Base-by-base conservation (phyloP, 2,329 filamentous ascomycete species). In the Lachnellula arida region DNA sequence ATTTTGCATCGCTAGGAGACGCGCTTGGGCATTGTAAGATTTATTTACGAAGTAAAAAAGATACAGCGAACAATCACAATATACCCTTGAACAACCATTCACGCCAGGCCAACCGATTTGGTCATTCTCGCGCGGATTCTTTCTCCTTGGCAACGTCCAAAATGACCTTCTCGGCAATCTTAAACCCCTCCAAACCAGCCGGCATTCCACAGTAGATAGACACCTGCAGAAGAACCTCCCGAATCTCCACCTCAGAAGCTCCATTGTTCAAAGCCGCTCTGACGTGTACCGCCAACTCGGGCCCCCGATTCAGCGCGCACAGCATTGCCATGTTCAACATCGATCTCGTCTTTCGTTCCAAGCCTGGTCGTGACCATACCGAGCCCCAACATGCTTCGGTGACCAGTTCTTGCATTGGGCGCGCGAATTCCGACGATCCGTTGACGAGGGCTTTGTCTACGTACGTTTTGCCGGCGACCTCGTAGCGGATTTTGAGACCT, bases 251-350 rank as follows among this genome's bases (percentile, higher is more conserved):
- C 64, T 85, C 82, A 0, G 75, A 78, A 7, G 82, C 71, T 0
- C 84, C 84, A 60, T 87, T 87, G 61, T 80, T 84, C 60, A 83
- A 69, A 1, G 84, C 84, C 0, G 83, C 84, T 22, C 81, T 74
- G 14, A 84, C 75, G 66, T 87, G 84, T 7, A 82, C 76, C 0
- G 75, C 82, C 55, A 87, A 72, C 66, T 87, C 84, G 0, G 79
- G 77, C 5, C 73, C 74, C 5, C 81, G 74, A 63, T 86, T 86
- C 59, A 85, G 73, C 3, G 81, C 81, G 68, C 80, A 81, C 46
- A 87, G 73, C 79, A 87, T 86, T 48, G 78, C 82, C 48, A 87
- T 81, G 67, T 86, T 86, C 52, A 87, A 71, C 53, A 87, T 73
- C 52, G 77, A 81, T 47, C 84, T 77, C 61, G 82, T 79, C 67